Evolutionary conservation across 306 rosid species (phyloP).

Genomic region (Oemleria cerasiformis): DNA sequence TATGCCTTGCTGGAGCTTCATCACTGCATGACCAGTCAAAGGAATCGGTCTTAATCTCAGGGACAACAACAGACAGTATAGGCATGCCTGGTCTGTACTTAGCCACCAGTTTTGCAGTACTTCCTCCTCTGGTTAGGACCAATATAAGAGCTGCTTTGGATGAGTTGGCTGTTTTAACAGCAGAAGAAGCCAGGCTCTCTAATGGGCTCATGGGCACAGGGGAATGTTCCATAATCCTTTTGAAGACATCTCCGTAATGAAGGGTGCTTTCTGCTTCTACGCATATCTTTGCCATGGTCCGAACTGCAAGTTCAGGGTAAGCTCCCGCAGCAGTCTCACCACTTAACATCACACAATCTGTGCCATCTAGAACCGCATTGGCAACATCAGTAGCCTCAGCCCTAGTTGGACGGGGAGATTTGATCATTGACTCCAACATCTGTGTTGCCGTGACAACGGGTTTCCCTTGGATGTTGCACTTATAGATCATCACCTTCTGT

Average conservation of each 20-base stretch:
- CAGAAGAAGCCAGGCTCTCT: slow-evolving; percentile 89
- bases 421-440: slow-evolving; percentile 85
- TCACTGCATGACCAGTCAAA: slow-evolving; percentile 97
- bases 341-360: slow-evolving; percentile 92
- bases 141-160: slow-evolving; percentile 72
- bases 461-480: slow-evolving; percentile 98
- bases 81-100: slow-evolving; percentile 98
- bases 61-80: slow-evolving; percentile 92
- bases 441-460: slow-evolving; percentile 98
- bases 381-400: slow-evolving; percentile 85
- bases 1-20: slow-evolving; percentile 97
- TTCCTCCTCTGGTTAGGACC: slow-evolving; percentile 82
- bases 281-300: slow-evolving; percentile 80
- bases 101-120: slow-evolving; percentile 92
- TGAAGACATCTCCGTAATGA: slow-evolving; percentile 71
- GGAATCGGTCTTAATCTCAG: slow-evolving; percentile 82
- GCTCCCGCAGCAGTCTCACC: slow-evolving; percentile 97
- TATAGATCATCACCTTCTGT: slow-evolving; percentile 97
- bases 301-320: slow-evolving; percentile 80
- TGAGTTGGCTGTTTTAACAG: slow-evolving; percentile 79
- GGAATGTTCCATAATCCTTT: slow-evolving; percentile 81
- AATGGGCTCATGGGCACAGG: slow-evolving; percentile 88
- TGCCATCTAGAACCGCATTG: slow-evolving; percentile 89
- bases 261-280: slow-evolving; percentile 80
- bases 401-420: slow-evolving; percentile 73